These are phyloP conservation scores for Leccinum broughii DNA, from an alignment of 768 basidiomycete genomes.

Conservation along the genomic window DNA sequence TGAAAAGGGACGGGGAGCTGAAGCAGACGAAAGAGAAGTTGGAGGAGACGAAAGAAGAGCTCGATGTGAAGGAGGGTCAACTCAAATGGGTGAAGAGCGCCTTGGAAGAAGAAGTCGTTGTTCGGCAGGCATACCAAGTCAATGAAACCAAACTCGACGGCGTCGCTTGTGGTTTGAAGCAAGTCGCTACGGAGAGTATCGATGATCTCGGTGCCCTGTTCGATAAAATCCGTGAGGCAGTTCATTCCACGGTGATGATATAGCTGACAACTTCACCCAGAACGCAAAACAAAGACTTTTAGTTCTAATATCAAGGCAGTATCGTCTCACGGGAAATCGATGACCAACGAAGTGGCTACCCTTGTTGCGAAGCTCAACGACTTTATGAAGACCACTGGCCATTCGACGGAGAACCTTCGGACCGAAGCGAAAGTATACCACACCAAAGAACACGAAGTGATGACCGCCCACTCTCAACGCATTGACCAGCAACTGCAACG, in stretches of 20 bases:
- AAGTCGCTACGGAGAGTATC: slow-evolving; percentile 64
- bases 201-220: slow-evolving; percentile 71
- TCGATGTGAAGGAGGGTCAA: slow-evolving; percentile 57
- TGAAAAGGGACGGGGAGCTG: slow-evolving; percentile 76
- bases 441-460: slow-evolving; percentile 53
- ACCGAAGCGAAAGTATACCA: slow-evolving; percentile 58
- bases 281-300: slow-evolving; percentile 69
- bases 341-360: slow-evolving; percentile 52
- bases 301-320: slow-evolving; percentile 67
- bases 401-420: slow-evolving; percentile 54
- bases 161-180: slow-evolving; percentile 72
- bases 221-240: slow-evolving; percentile 73
- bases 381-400: slow-evolving; percentile 57
- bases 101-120: slow-evolving; percentile 76
- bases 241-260: not conserved
- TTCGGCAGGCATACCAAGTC: slow-evolving; percentile 74
- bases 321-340: slow-evolving; percentile 56
- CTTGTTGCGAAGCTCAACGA: slow-evolving; percentile 61
- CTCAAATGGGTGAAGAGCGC: slow-evolving; percentile 56
- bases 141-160: slow-evolving; percentile 70
- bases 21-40: slow-evolving; percentile 59
- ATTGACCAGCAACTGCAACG: slow-evolving; percentile 59
- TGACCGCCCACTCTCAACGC: slow-evolving; percentile 49
- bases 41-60: slow-evolving; percentile 47
- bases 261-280: slow-evolving; percentile 40